A percentile compares a stretch with the other conserved stretches of the same genome.
These are phyloP conservation scores for Tilletia setariae DNA, from an alignment of 1,284 basidiomycete genomes.

Conservation along the genomic window DNA sequence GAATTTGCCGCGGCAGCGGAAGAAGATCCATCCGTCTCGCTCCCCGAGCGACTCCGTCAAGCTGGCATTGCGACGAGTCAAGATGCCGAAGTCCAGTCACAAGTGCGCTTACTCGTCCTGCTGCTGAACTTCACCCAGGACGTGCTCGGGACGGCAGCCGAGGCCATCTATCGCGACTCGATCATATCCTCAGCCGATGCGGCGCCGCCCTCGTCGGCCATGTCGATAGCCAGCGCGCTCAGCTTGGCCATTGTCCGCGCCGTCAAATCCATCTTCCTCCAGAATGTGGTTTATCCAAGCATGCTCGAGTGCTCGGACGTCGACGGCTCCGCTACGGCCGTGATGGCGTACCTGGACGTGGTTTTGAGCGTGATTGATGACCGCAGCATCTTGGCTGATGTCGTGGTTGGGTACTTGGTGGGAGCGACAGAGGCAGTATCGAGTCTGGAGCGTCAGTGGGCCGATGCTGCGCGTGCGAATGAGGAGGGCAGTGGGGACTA, in stretches of 20 bases:
- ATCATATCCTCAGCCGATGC: background rate
- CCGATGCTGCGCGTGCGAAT: background rate
- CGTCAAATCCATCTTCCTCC: constrained; percentile 79
- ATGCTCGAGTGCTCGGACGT: constrained; percentile 85
- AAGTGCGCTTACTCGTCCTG: constrained; percentile 82
- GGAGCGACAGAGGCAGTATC: constrained; percentile 8
- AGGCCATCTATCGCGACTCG: constrained; percentile 6
- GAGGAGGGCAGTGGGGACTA: background rate
- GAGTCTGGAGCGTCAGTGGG: background rate
- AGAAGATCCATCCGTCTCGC: background rate
- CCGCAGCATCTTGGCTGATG: constrained; percentile 37
- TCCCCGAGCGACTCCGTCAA: background rate
- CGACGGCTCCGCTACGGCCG: constrained; percentile 91
- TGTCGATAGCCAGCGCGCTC: constrained; percentile 9
- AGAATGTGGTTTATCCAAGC: constrained; percentile 88
- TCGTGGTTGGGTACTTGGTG: constrained; percentile 35
- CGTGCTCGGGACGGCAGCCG: constrained; percentile 56
- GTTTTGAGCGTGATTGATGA: constrained; percentile 37
- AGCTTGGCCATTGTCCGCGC: constrained; percentile 55
- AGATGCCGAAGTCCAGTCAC: constrained; percentile 65
- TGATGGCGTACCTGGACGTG: constrained; percentile 90
- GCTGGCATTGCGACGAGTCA: constrained; percentile 60
- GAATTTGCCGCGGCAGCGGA: background rate
- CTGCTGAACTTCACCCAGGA: constrained; percentile 89
- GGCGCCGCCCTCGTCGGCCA: background rate